Evolutionary conservation across 2,329 filamentous ascomycete species (phyloP).

Genomic region (Monosporascus sp.): DNA sequence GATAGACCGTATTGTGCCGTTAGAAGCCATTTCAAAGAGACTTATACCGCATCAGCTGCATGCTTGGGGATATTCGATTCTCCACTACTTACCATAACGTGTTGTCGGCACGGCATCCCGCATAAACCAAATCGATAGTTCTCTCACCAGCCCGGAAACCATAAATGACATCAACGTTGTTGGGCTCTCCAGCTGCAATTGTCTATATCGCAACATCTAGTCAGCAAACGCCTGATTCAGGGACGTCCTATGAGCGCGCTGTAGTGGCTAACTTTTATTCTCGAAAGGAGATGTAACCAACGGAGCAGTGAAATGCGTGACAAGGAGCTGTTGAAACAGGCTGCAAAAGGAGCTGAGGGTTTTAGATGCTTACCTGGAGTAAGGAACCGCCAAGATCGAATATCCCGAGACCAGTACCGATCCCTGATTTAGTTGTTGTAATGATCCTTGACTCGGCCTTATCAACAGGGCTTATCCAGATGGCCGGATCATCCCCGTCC

Average conservation of each 20-base stretch:
- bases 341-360: no score
- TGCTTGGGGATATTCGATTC: not conserved
- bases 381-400: constrained; percentile 44
- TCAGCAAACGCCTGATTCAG: no score
- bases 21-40: constrained; percentile 42
- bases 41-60: constrained; percentile 20
- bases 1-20: constrained; percentile 37
- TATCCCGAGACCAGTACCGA: constrained; percentile 42
- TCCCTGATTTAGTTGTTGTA: constrained; percentile 45
- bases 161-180: constrained; percentile 51
- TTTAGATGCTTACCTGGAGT: constrained; percentile 25
- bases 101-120: constrained; percentile 44
- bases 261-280: no score
- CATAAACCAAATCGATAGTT: constrained; percentile 42
- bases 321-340: no score
- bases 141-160: constrained; percentile 37
- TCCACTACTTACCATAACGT: constrained; percentile 41
- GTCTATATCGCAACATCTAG: constrained; percentile 9
- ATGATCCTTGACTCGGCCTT: constrained; percentile 41
- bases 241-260: no score
- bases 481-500: constrained; percentile 42
- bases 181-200: constrained; percentile 40
- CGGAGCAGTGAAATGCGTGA: no score
- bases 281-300: no score
- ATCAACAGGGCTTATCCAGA: constrained; percentile 39